Percentiles rank a stretch among this genome's conserved stretches.
These are phyloP conservation scores for Sorghum bicolor DNA, from an alignment of 176 grass and related monocot species.

Conservation along the genomic window DNA sequence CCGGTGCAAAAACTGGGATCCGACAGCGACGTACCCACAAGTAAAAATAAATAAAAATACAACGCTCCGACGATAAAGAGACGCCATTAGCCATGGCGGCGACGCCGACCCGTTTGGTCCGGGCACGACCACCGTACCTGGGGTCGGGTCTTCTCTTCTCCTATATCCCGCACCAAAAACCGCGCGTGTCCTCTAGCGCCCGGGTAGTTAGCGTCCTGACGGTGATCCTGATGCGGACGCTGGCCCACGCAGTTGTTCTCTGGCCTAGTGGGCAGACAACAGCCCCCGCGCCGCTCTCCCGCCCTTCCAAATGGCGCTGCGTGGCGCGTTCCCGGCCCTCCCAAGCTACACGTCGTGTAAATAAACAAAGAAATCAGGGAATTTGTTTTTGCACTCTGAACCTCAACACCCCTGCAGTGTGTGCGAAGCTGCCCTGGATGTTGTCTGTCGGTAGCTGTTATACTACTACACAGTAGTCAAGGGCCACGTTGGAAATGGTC, in stretches of 20 bases:
- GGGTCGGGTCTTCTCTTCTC: too few species aligned
- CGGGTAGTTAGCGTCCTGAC: constrained; percentile 28
- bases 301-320: constrained; percentile 38
- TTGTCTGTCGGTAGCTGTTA: not conserved
- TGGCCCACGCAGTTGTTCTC: not conserved
- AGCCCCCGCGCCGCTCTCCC: not conserved
- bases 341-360: not conserved
- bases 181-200: constrained; percentile 35
- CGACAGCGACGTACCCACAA: not conserved
- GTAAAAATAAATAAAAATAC: not conserved
- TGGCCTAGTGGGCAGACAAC: constrained; percentile 10
- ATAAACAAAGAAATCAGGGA: constrained; percentile 10
- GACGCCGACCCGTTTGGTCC: not conserved
- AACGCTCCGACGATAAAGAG: not conserved
- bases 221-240: constrained; percentile 38
- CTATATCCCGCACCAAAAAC: not conserved
- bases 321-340: not conserved
- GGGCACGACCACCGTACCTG: too few species aligned
- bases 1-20: constrained; percentile 32
- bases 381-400: not conserved
- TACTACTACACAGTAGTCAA: not conserved
- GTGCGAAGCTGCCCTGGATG: not conserved
- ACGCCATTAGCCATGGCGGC: not conserved
- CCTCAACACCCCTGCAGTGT: not conserved
- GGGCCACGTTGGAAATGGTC: not conserved